Percentiles rank a stretch among this genome's conserved stretches.
These are phyloP conservation scores for Babesia gibsoni DNA, from an alignment of 169 alveolate species.

Conservation along the genomic window DNA sequence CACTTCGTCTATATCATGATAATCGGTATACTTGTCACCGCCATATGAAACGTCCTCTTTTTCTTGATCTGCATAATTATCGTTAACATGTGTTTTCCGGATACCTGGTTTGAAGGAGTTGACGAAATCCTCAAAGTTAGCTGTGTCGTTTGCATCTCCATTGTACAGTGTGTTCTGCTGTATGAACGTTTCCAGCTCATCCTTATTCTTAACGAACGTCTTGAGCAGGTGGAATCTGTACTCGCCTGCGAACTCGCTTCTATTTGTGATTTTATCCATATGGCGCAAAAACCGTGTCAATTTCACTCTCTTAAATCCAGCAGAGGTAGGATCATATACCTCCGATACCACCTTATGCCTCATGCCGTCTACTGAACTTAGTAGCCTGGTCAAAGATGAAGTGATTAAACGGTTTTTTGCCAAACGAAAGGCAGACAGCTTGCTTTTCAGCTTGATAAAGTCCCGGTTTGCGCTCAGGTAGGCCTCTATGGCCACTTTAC, in stretches of 20 bases:
- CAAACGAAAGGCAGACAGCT: constrained; percentile 18
- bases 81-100: not conserved
- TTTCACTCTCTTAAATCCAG: not conserved
- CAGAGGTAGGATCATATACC: constrained; percentile 26
- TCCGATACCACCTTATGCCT: constrained; percentile 35
- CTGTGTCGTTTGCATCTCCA: not conserved
- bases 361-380: constrained; percentile 38
- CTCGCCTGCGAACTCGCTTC: constrained; percentile 52
- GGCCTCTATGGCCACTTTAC: constrained; percentile 11
- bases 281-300: constrained; percentile 52
- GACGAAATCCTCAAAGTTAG: constrained; percentile 20
- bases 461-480: constrained; percentile 17
- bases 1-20: not conserved
- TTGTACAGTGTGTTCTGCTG: constrained; percentile 20
- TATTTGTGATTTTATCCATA: constrained; percentile 35
- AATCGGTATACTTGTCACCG: not conserved
- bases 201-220: constrained; percentile 38
- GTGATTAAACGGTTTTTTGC: constrained; percentile 23
- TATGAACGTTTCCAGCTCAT: constrained; percentile 33
- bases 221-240: constrained; percentile 47
- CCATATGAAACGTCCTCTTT: not conserved
- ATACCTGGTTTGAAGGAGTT: constrained; percentile 44
- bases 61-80: not conserved
- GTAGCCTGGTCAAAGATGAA: constrained; percentile 17
- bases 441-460: constrained; percentile 10